Conservation (phyloP, 192 early-diverging fungal genomes). For the Coemansia sp. region DNA sequence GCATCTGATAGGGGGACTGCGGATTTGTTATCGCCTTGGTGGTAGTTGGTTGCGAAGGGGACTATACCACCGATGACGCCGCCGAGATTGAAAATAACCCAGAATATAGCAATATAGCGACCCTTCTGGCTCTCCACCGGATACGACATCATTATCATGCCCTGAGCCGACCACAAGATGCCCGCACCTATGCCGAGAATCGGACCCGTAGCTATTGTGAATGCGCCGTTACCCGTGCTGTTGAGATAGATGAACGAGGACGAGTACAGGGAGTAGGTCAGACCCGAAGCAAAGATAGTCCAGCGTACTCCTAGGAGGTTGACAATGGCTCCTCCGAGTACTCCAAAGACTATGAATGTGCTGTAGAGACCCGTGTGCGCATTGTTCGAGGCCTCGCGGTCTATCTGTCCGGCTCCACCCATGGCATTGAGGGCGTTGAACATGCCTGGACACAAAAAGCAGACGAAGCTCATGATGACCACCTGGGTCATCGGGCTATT, state of each 20-base stretch:
- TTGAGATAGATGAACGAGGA: slow-evolving; percentile 65
- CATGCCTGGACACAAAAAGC: slow-evolving; percentile 73
- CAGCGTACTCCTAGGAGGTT: slow-evolving; percentile 73
- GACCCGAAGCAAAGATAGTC: slow-evolving; percentile 63
- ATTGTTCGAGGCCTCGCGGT: slow-evolving; percentile 57
- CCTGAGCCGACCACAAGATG: slow-evolving; percentile 70
- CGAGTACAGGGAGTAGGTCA: slow-evolving; percentile 67
- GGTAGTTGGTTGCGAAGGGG: slow-evolving; percentile 60
- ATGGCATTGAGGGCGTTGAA: slow-evolving; percentile 62
- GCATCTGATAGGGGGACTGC: slow-evolving; percentile 52
- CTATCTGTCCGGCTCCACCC: slow-evolving; percentile 58
- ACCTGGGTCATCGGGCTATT: slow-evolving; percentile 62
- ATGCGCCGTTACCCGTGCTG: slow-evolving; percentile 51
- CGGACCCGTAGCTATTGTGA: slow-evolving; percentile 68
- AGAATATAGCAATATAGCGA: slow-evolving; percentile 76
- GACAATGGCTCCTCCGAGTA: slow-evolving; percentile 68
- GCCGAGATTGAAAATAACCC: slow-evolving; percentile 77
- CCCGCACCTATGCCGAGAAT: slow-evolving; percentile 77
- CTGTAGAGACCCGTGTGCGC: slow-evolving; percentile 70
- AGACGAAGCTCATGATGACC: slow-evolving; percentile 62
- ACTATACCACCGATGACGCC: slow-evolving; percentile 71
- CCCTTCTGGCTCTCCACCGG: slow-evolving; percentile 74
- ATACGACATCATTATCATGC: slow-evolving; percentile 77
- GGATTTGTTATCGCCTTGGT: slow-evolving; percentile 7
- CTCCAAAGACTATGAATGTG: slow-evolving; percentile 66